Evolutionary conservation across 306 rosid species (phyloP), one percentile per base, ranked within the genome.

Genomic region (Trichosanthes cucumerina): DNA sequence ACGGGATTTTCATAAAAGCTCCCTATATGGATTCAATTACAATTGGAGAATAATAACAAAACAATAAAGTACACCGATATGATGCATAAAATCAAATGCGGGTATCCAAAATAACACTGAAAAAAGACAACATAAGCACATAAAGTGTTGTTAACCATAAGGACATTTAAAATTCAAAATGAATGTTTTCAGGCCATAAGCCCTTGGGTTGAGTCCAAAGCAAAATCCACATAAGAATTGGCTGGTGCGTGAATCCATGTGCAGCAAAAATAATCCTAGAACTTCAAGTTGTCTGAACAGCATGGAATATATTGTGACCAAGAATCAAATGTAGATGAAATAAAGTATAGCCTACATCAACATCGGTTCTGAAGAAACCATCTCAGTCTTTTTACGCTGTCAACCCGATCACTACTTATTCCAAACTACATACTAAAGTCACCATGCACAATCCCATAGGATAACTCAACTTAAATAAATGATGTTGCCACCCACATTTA

Each of bases 401-500:
- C 77, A 73, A 49, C 77, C 59, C 16, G 16, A 47, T 47, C 59
- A 11, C 60, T 46, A 49, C 60, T 26, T 49, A 73, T 49, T 73
- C 26, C 56, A 73, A 73, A 73, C 44, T 47, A 73, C 41, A 16
- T 68, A 28, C 77, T 49, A 46, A 73, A 31, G 77, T 46, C 77
- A 73, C 34, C 15, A 34, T 26, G 72, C 60, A 79, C 49, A 76
- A 80, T 36, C 59, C 77, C 60, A 80, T 7, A 12, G 80, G 77
- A 80, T 44, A 57, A 81, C 78, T 70, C 72, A 75, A 4, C 77
- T 73, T 73, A 73, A 41, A 78, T 56, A 79, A 66, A 72, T 64
- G 80, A 79, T 34, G 81, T 66, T 85, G 78, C 85, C 78, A 79
- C 64, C 81, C 68, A 66, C 69, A 66, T 79, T 75, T 78, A 77